Conservation (phyloP, 2,329 filamentous ascomycete species). For the Phyllosticta citribraziliensis region DNA sequence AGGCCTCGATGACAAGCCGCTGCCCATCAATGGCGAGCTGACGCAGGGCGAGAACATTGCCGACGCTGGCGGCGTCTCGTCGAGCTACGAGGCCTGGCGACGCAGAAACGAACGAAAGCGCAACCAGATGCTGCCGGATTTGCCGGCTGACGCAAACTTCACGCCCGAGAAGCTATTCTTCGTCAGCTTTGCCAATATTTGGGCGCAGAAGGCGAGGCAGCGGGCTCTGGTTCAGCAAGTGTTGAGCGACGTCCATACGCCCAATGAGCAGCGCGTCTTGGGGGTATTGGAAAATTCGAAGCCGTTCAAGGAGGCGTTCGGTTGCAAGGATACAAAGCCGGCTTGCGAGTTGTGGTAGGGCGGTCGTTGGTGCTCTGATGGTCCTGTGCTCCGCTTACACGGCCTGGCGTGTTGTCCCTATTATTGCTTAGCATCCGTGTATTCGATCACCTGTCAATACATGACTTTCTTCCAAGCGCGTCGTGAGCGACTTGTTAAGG, state of each 20-base stretch:
- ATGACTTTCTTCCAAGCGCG: too few species aligned
- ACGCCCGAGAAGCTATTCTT: slow-evolving; percentile 63
- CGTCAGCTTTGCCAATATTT: slow-evolving; percentile 53
- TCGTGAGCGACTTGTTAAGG: too few species aligned
- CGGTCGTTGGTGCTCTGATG: background rate
- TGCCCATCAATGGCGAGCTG: slow-evolving; percentile 53
- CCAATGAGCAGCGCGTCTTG: slow-evolving; percentile 46
- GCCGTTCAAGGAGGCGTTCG: slow-evolving; percentile 58
- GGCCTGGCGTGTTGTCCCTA: too few species aligned
- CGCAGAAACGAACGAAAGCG: slow-evolving; percentile 44
- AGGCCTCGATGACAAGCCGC: slow-evolving; percentile 42
- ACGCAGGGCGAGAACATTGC: slow-evolving; percentile 64
- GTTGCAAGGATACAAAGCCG: slow-evolving; percentile 55
- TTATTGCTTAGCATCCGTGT: too few species aligned
- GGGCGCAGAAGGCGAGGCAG: slow-evolving; percentile 56
- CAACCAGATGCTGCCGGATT: slow-evolving; percentile 20
- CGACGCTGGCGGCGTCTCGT: slow-evolving; percentile 56
- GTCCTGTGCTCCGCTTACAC: background rate
- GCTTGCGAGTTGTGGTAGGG: slow-evolving; percentile 60
- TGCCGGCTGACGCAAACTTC: slow-evolving; percentile 31
- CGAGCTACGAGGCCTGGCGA: slow-evolving; percentile 57
- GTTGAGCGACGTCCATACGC: slow-evolving; percentile 56
- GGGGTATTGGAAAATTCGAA: slow-evolving; percentile 58
- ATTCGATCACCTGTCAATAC: too few species aligned
- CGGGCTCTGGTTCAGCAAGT: slow-evolving; percentile 49